Base-by-base conservation (phyloP, 768 basidiomycete species). In the Lactarius indigo region DNA sequence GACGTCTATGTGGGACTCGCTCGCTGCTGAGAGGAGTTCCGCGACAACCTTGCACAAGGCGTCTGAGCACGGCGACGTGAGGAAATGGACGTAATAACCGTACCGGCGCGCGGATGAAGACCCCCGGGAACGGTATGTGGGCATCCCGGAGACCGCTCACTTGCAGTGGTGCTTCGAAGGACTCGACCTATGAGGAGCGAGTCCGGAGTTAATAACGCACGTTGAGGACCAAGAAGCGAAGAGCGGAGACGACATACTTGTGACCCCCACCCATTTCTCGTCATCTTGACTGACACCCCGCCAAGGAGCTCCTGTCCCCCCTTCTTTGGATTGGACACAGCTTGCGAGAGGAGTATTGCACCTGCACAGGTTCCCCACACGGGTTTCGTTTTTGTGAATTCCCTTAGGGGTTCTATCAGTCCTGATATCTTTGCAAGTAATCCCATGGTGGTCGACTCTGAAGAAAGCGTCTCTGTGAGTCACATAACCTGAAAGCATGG, bases 351-450 rank as follows among this genome's bases (percentile, higher is more conserved):
- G 23, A 98, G 80, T 61, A 98, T 97, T 47, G 95, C 95, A 13
- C 96, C 96, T 0, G 96, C 96, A 76, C 96, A 98, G 0, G 94
- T 97, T 3, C 96, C 96, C 94, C 94, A 98, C 2, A 95, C 85
- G 0, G 93, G 87, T 73, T 90, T 93, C 1, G 73, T 75, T 69
- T 80, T 79, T n/a, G 88, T 80, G 69, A 95, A 96, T 42, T 84
- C 81, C 42, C 84, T 82, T 5, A 98, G 80, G 8, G 92, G 93
- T n/a, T 90, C 86, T 18, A 94, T 75, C 47, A 98, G 83, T 0
- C 92, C 92, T 0, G 88, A 83, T 33, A 88, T 82, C 62, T 83
- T 83, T 33, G 87, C 92, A 23, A 90, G 81, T 58, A 92, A 82
- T 1, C 88, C 91, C 67, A 98, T 98, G 3, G 95, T 93, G 6